Evolutionary conservation across 768 basidiomycete genomes (phyloP).

Genomic region (Termitomyces sp.): DNA sequence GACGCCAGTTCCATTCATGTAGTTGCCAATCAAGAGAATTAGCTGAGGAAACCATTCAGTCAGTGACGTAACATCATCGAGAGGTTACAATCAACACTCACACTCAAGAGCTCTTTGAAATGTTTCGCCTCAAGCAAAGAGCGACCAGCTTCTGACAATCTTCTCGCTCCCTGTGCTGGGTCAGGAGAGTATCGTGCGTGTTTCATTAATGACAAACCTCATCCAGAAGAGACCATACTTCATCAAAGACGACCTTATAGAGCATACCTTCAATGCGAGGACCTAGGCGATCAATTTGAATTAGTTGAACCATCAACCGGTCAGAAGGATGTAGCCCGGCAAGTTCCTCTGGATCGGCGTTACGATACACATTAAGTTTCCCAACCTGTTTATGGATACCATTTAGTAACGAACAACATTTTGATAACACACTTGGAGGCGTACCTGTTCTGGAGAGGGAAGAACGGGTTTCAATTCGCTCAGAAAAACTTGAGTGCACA

Average conservation of each 20-base stretch:
- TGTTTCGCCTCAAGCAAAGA: conserved; percentile 75
- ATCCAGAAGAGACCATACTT: conserved; percentile 77
- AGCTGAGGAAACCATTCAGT: conserved; percentile 53
- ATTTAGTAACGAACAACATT: neutral
- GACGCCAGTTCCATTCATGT: conserved; percentile 94
- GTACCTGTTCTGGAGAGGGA: conserved; percentile 87
- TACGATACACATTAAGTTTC: conserved; percentile 86
- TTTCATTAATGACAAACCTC: conserved; percentile 49
- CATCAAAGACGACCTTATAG: conserved; percentile 85
- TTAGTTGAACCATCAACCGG: conserved; percentile 94
- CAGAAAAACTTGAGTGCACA: conserved; percentile 87
- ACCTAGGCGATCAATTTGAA: conserved; percentile 86
- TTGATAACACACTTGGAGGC: conserved; percentile 8
- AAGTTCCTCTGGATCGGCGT: conserved; percentile 82
- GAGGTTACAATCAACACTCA: conserved; percentile 29
- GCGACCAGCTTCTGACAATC: conserved; percentile 77
- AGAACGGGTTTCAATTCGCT: conserved; percentile 84
- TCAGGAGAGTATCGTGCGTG: conserved; percentile 1
- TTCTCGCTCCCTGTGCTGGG: conserved; percentile 63
- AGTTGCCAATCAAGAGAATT: conserved; percentile 94
- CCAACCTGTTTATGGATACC: conserved; percentile 52
- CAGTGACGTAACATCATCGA: no score
- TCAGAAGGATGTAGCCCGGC: conserved; percentile 90
- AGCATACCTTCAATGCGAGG: conserved; percentile 96
- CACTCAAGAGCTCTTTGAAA: conserved; percentile 89